phyloP scores from a whole-genome alignment of 2,329 filamentous ascomycete genomes.

The Colletotrichum ledebouriae region DNA sequence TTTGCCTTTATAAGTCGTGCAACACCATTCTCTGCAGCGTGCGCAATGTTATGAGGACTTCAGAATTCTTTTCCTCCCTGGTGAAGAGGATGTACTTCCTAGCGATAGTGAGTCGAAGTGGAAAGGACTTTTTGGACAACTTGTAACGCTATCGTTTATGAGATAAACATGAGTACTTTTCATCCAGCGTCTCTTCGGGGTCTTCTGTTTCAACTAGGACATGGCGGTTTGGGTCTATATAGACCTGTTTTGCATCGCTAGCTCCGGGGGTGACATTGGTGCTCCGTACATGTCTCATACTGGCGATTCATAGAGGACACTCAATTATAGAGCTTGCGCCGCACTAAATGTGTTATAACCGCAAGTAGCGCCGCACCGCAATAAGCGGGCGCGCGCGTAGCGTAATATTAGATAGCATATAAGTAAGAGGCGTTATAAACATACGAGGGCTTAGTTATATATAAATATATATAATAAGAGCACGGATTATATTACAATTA shows the following conservation, averaged over 20 bases:
- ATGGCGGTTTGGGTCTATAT: not conserved
- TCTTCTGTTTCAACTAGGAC: too few relatives aligned
- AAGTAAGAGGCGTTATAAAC: too few relatives aligned
- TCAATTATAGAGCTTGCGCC: not conserved
- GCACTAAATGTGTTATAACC: too few relatives aligned
- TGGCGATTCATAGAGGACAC: not conserved
- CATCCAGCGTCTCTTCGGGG: not conserved
- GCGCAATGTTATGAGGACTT: constrained; percentile 3
- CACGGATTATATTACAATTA: too few relatives aligned
- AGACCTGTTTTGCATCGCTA: not conserved
- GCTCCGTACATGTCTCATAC: not conserved
- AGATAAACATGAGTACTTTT: not conserved
- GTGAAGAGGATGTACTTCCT: not conserved
- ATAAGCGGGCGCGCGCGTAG: too few relatives aligned
- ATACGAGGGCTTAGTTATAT: too few relatives aligned
- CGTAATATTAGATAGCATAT: too few relatives aligned
- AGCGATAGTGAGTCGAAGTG: not conserved
- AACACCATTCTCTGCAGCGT: constrained; percentile 4
- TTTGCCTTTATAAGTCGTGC: not conserved
- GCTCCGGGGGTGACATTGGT: not conserved
- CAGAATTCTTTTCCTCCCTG: not conserved
- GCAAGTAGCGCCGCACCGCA: too few relatives aligned
- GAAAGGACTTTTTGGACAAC: not conserved
- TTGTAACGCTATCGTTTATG: not conserved
- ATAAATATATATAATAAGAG: too few relatives aligned